Evolutionary conservation across 129 eudicot species (phyloP).

Genomic region (Smallanthus sonchifolius): DNA sequence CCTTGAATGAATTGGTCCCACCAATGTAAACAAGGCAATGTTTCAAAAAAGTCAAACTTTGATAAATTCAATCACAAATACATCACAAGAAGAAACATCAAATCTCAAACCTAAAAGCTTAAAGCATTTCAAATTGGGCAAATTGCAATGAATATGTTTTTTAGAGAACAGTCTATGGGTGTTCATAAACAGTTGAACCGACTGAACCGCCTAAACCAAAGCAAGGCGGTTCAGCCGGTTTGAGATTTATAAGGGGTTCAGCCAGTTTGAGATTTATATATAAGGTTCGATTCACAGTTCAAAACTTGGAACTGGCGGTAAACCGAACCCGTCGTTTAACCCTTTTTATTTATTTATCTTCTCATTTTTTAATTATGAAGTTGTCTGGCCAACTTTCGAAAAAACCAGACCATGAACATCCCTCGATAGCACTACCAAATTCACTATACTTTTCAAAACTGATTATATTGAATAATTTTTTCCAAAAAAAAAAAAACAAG

Average conservation of each 20-base stretch:
- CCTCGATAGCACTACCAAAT: not conserved
- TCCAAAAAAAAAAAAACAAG: not conserved
- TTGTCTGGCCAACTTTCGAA: no score
- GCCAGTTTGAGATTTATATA: no score
- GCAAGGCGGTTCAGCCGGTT: not conserved
- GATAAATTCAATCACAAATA: not conserved
- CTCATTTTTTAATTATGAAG: no score
- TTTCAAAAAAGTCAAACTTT: not conserved
- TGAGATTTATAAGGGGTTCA: not conserved
- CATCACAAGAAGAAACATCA: not conserved
- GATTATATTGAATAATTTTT: not conserved
- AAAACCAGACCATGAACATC: not conserved
- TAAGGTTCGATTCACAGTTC: not conserved
- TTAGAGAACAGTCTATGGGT: not conserved
- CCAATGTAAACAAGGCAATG: not conserved
- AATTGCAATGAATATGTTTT: not conserved
- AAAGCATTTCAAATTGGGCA: not conserved
- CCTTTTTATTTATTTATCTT: no score
- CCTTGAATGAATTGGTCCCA: conserved; percentile 1
- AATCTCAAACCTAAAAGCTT: not conserved
- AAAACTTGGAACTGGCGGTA: no score
- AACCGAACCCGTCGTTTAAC: no score
- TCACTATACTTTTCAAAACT: not conserved
- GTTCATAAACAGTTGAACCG: not conserved
- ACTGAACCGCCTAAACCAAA: not conserved